Evolutionary conservation across 768 basidiomycete genomes (phyloP), one percentile per base, ranked within the genome.

Genomic region (Auricularia sp.): DNA sequence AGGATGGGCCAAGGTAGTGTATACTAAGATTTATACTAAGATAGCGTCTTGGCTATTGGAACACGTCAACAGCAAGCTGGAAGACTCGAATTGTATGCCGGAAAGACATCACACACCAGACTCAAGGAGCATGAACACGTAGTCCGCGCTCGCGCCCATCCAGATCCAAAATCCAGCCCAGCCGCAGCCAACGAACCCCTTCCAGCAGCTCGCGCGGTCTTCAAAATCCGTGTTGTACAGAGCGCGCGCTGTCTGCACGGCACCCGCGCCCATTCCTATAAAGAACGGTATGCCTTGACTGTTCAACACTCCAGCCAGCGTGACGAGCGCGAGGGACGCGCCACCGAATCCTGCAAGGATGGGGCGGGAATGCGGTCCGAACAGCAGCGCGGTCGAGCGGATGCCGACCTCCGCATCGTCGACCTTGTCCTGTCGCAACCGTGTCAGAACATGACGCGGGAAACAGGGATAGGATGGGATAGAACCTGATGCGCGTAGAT

Each of bases 151-250:
- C 14, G 90, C 81, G 11, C 93, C 94, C 74, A 84, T 82, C 90
- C 90, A 94, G 11, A 96, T 76, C 86, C 87, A 87, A 67, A 91
- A 89, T 0, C 94, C 94, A 33, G 89, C 79, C 87, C 88, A 92
- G 0, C 92, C 92, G 73, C 93, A 96, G 1, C 87, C 86, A 5
- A 84, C 82, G 66, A 99, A 99, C 5, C 91, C 91, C 66, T 81
- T 81, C 94, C 94, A 97, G 72, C 94, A 97, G 73, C 91, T 93
- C 21, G 77, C 70, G 7, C 93, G 81, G 67, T 73, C 76, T 61
- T 95, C 79, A 66, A 93, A 93, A 69, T 97, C 81, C 3, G 92
- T 95, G 36, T 73, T 77, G 69, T 81, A 78, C 21, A 97, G 75
- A n/a, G 97, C 83, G 64, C 90, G 87, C 4, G 83, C 86, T 1